Evolutionary conservation across 805 yeast species (phyloP), one percentile per base, ranked within the genome.

Genomic region (Metschnikowia reukaufii): DNA sequence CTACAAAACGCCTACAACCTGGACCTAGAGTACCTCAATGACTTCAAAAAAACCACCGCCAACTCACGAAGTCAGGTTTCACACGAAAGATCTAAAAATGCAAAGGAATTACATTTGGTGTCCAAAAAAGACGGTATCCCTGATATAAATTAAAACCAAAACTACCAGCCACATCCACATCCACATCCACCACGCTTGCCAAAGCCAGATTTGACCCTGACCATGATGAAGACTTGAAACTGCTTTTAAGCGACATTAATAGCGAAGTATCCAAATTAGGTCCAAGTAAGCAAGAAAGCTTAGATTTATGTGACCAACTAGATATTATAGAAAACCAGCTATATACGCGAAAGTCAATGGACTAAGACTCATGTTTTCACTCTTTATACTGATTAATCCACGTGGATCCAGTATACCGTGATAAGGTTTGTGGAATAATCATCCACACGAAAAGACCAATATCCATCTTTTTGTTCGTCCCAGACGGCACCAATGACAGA

Each of bases 381-480:
- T 25, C 12, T 4, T 25, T 25, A 3, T 27, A 21, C n/a, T 13
- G 21, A 4, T 44, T 39, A 55, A 20, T 32, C 55, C 10, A 46
- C 51, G 21, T 48, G 41, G 15, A 54, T 45, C 59, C 59, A 56
- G 37, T 44, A 49, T 15, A 56, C 46, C 3, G 56, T 52, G 29
- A 56, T 44, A n/a, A 59, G 56, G 43, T 58, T 59, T 39, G 59
- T 63, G 29, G 48, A 36, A n/a, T 54, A 59, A 7, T 50, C 31
- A 6, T 55, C 52, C 12, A 72, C 47, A 41, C 64, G 65, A 17
- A 76, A 46, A 19, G 69, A 69, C 10, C 74, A 63, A 29, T 70
- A 64, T 2, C 87, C 88, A 60, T 83, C 89, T 38, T 70, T 79
- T 10, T 66, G 63, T 7, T 67, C 58, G 51, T 82, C 82, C 86